Evolutionary conservation across 1,139 yeast genomes (phyloP), one percentile per base, ranked within the genome.

Genomic region (Schwanniomyces etchellsii): DNA sequence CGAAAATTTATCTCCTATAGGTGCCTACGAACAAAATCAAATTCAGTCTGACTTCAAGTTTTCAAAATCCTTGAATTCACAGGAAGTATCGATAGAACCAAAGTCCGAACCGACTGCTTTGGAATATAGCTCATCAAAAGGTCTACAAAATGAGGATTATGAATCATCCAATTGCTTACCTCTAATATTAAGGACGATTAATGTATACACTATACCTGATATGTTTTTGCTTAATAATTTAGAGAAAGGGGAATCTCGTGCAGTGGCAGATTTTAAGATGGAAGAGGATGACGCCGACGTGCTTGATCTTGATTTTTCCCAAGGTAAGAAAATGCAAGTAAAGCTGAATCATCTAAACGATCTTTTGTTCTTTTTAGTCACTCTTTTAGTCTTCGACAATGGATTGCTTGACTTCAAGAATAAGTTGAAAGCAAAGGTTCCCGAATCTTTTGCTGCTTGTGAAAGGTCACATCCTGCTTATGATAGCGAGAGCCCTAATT

Each of bases 81-180:
- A 7, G 7, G 21, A 18, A 7, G 21, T 7, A 18, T 18, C n/a
- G 7, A n/a, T n/a, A 7, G 9, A n/a, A 18, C 21, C 21, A 7
- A 18, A n/a, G n/a, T 7, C 21, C 7, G 21, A 18, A 7, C 9
- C 21, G n/a, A 18, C 21, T 7, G n/a, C 21, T 7, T 7, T 7
- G 21, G n/a, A n/a, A 7, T n/a, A n/a, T n/a, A n/a, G n/a, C n/a
- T n/a, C n/a, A n/a, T n/a, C n/a, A n/a, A n/a, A n/a, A n/a, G n/a
- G n/a, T n/a, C n/a, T n/a, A n/a, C 21, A 18, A 18, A 18, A 7
- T 7, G 21, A 18, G 21, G 41, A 47, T 5, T 42, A 57, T 2
- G 72, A 65, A 33, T 58, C 72, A 0, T 58, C 70, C 1, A 79
- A 77, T 41, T 76, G 77, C 47, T 51, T 80, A 23, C 88, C 86